phyloP scores from a whole-genome alignment of 2,329 filamentous ascomycete genomes.

The Clarireedia homoeocarpa region DNA sequence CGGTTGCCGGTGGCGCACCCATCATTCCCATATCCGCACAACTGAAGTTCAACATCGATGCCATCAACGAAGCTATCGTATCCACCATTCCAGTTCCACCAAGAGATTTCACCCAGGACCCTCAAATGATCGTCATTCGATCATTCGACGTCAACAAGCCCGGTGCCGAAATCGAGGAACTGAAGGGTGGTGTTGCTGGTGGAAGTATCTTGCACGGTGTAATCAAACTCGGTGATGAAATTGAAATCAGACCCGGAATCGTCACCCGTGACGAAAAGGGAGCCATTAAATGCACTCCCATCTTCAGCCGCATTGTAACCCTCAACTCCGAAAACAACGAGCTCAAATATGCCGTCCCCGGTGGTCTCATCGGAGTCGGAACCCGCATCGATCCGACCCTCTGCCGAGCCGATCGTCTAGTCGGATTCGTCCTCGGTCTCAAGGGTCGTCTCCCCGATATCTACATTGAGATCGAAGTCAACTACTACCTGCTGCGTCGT shows the following conservation, averaged over 20 bases:
- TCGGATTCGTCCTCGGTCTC: conserved; percentile 94
- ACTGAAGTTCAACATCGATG: conserved; percentile 99
- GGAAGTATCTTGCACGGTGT: conserved; percentile 95
- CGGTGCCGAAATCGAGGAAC: conserved; percentile 94
- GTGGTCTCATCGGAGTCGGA: conserved; percentile 95
- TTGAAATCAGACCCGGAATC: conserved; percentile 97
- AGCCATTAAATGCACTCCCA: conserved; percentile 91
- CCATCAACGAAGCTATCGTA: conserved; percentile 92
- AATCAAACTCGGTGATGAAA: conserved; percentile 93
- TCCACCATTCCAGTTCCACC: conserved; percentile 88
- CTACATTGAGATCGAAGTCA: conserved; percentile 97
- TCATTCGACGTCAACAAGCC: conserved; percentile 99
- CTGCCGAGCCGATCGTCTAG: conserved; percentile 96
- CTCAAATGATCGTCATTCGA: conserved; percentile 98
- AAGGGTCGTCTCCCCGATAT: conserved; percentile 91
- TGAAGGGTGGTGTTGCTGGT: conserved; percentile 98
- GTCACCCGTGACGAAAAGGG: conserved; percentile 92
- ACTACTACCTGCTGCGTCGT: conserved; percentile 95
- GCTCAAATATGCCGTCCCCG: conserved; percentile 95
- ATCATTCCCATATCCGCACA: conserved; percentile 97
- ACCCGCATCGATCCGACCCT: conserved; percentile 96
- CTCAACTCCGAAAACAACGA: conserved; percentile 98
- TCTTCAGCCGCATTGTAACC: conserved; percentile 90
- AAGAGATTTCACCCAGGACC: conserved; percentile 83
- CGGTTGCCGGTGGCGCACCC: conserved; percentile 87